phyloP scores from a whole-genome alignment of 1,284 basidiomycete species.

The Ceratobasidium sp. region DNA sequence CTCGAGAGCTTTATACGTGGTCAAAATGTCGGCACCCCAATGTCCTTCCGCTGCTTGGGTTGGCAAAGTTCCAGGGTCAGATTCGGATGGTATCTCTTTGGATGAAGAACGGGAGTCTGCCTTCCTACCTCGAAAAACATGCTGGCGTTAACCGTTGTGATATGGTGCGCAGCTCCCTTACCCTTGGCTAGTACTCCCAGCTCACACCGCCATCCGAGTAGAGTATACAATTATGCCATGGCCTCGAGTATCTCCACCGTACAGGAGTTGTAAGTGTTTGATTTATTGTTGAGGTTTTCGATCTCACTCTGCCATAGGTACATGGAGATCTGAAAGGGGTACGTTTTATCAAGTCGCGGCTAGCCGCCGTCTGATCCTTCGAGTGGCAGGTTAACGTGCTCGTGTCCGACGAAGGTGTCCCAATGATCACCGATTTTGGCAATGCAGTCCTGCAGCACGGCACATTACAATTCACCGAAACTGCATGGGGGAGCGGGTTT shows the following conservation, averaged over 20 bases:
- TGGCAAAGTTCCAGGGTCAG: not conserved
- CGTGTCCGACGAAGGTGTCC: not conserved
- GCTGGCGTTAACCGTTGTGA: not conserved
- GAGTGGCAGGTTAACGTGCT: not conserved
- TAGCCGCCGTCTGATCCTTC: not conserved
- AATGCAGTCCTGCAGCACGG: too few species aligned
- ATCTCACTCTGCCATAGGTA: not conserved
- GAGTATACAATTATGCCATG: constrained; percentile 1
- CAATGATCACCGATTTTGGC: not conserved
- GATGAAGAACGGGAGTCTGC: not conserved
- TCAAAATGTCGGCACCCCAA: constrained; percentile 22
- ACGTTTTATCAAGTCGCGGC: not conserved
- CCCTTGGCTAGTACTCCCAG: not conserved
- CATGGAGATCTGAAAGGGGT: constrained; percentile 7
- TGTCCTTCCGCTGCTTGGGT: constrained; percentile 15
- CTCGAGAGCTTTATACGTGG: constrained; percentile 18
- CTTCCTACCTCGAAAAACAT: not conserved
- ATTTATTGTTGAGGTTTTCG: not conserved
- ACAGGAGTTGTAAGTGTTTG: constrained; percentile 5
- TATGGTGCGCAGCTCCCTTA: not conserved
- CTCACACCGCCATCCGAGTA: not conserved
- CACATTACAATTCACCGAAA: not conserved
- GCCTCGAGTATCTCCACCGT: not conserved
- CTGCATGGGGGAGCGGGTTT: not conserved
- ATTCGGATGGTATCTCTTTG: constrained; percentile 19